A percentile compares a stretch with the other conserved stretches of the same genome.
Evolutionary conservation across 1,284 basidiomycete genomes (phyloP).

Genomic region (Agaricales sp.): DNA sequence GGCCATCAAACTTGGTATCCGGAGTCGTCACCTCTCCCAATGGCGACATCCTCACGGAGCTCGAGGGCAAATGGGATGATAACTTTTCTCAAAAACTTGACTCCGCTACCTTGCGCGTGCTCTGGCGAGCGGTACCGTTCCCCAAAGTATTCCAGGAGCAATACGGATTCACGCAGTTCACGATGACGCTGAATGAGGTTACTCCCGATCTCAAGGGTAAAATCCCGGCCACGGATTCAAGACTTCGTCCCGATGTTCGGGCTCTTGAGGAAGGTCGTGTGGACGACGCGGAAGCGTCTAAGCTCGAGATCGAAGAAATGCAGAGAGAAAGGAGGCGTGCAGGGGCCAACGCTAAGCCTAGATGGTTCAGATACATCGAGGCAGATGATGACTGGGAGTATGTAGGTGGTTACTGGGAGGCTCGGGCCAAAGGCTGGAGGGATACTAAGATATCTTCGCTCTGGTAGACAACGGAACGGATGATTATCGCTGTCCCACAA

Average conservation of each 20-base stretch:
- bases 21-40: slow-evolving; percentile 48
- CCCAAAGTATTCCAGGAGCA: slow-evolving; percentile 65
- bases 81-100: slow-evolving; percentile 59
- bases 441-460: slow-evolving; percentile 34
- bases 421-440: slow-evolving; percentile 55
- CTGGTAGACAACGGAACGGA: slow-evolving; percentile 48
- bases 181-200: slow-evolving; percentile 76
- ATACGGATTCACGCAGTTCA: slow-evolving; percentile 79
- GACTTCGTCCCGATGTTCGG: slow-evolving; percentile 77
- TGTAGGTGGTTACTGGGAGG: slow-evolving; percentile 77
- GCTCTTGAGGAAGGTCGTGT: slow-evolving; percentile 79
- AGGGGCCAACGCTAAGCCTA: slow-evolving; percentile 45
- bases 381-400: slow-evolving; percentile 66
- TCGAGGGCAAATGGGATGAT: slow-evolving; percentile 84
- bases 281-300: slow-evolving; percentile 70
- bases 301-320: slow-evolving; percentile 64
- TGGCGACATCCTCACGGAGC: slow-evolving; percentile 41
- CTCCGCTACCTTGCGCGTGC: slow-evolving; percentile 56
- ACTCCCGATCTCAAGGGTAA: slow-evolving; percentile 57
- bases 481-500: neutral
- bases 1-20: slow-evolving; percentile 61
- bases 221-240: slow-evolving; percentile 79
- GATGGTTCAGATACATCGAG: slow-evolving; percentile 58
- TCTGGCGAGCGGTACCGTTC: slow-evolving; percentile 69
- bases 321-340: slow-evolving; percentile 56